Evolutionary conservation across 345 rosid genomes (phyloP).

Genomic region (Citrus trifoliata): DNA sequence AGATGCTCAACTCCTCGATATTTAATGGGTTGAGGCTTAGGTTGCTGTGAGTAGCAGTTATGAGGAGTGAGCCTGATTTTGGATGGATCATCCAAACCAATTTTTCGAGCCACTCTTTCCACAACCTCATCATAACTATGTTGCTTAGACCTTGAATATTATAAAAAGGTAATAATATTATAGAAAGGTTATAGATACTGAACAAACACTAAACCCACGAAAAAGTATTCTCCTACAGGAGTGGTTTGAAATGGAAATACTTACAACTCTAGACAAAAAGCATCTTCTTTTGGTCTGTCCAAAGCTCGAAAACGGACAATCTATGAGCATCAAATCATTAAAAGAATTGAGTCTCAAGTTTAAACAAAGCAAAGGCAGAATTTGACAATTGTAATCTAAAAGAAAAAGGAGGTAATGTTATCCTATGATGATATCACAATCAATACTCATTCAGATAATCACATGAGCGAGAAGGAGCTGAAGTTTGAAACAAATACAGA

Average conservation of each 20-base stretch:
- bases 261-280: constrained; percentile 84
- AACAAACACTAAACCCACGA: constrained; percentile 2
- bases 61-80: constrained; percentile 94
- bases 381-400: not conserved
- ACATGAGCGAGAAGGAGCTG: not conserved
- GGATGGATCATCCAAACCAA: constrained; percentile 86
- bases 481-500: not conserved
- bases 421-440: not conserved
- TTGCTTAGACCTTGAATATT: constrained; percentile 67
- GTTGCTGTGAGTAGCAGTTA: constrained; percentile 98
- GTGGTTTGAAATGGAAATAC: constrained; percentile 22
- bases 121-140: constrained; percentile 90
- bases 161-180: constrained; percentile 14
- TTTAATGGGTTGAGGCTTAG: constrained; percentile 92
- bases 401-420: not conserved
- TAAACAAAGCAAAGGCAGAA: not conserved
- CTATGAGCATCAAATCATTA: constrained; percentile 33
- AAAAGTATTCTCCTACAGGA: not conserved
- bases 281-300: constrained; percentile 92
- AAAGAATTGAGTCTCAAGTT: constrained; percentile 11
- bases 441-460: not conserved
- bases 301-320: constrained; percentile 82
- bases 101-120: constrained; percentile 74
- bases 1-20: constrained; percentile 86
- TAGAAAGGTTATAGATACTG: constrained; percentile 18